Base-by-base conservation (phyloP, 768 basidiomycete genomes). In the Mycena vitilis region DNA sequence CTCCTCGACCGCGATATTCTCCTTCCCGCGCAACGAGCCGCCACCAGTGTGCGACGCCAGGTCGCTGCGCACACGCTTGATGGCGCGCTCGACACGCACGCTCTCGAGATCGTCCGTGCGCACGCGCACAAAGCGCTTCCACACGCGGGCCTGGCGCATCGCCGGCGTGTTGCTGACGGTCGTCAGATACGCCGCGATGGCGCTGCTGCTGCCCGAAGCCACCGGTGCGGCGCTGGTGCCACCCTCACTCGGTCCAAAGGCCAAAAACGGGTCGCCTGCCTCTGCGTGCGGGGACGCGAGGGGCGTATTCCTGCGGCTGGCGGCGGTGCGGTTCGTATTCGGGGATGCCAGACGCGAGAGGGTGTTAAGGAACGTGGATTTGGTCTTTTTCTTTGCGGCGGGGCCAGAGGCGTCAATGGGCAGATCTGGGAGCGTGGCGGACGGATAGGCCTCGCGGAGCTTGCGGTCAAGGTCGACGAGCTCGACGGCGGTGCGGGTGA, bases 71-170 rank as follows among this genome's bases (percentile, higher is more conserved):
- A 94, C 93, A 36, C 93, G 89, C 81, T 95, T 95, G 80, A 96
- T 92, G 5, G 95, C 92, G 70, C 94, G 86, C 81, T 96, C 94
- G 47, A 93, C 89, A 51, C 95, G 89, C 8, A 91, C 90, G 73
- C 94, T 95, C 81, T 96, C 91, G 58, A 96, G 79, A 78, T 97
- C 95, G 74, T 96, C 95, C 4, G 89, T 91, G 63, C 95, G 86
- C 10, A 95, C 93, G 53, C 89, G 84, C 63, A 96, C 91, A 73
- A 97, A 97, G 18, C 91, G 88, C 75, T 91, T 92, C 95, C 95
- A 97, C 2, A 88, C 82, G 51, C 89, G 86, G 22, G 89, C 82
- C 62, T 86, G 85, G 42, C 93, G 88, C 48, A 96, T 77, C 5
- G 81, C 75, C 5, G 85, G 79, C 49, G 89, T 86, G 71, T 93